Evolutionary conservation across 2,329 filamentous ascomycete genomes (phyloP), one percentile per base, ranked within the genome.

Genomic region (Cordyceps sp.): DNA sequence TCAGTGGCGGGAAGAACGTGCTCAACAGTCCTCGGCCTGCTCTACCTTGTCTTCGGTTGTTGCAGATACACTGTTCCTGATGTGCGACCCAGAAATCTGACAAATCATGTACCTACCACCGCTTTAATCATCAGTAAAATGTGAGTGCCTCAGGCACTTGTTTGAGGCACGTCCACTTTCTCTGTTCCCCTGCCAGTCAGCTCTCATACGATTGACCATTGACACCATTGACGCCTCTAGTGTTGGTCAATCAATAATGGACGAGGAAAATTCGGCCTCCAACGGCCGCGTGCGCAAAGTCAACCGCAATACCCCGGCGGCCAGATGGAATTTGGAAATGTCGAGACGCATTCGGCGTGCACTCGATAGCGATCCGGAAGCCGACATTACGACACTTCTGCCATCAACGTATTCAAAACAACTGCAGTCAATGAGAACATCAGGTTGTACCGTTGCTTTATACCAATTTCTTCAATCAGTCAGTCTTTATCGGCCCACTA

Each of bases 311-410:
- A 32, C 30, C 30, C 10, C 30, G 30, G 23, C 30, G 23, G 30
- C 30, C 9, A 32, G 30, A 32, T 32, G 30, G 30, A 32, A 32
- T 17, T 23, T 32, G 12, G 30, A 32, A 20, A 32, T 32, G 17
- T 32, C 22, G 12, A 32, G 30, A 18, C 30, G 30, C 22, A 32
- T 32, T 32, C 30, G 30, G 17, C 30, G 30, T 32, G 30, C 30
- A 15, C 30, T 32, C 24, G 23, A 32, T 13, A 32, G 17, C 5
- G 23, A 32, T 21, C 30, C 30, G 2, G 23, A 32, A 32, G 30
- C 30, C 24, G 30, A 32, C 30, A 32, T 32, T 20, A 32, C 30
- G 26, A 26, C 22, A 26, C 30, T 32, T 14, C 30, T 32, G 23
- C 23, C 30, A 32, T 32, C 30, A 16, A 26, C 30, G 17, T 32